phyloP scores from a whole-genome alignment of 139 green algal species.

The Chlorella sp. region DNA sequence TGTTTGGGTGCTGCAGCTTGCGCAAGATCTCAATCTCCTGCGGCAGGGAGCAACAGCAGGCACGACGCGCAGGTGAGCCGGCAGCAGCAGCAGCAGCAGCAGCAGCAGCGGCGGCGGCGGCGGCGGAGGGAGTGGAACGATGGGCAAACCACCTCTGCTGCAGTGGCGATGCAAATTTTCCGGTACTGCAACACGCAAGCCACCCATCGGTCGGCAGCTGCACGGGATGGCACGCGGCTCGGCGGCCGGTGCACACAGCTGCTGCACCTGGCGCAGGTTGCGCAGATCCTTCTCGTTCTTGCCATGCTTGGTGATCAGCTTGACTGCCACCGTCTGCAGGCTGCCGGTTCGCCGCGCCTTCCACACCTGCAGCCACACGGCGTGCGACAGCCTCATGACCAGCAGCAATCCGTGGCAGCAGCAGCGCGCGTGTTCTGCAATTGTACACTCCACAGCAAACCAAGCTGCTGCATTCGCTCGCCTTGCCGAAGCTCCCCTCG shows the following conservation, averaged over 20 bases:
- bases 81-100: not conserved
- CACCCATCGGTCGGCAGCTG: no score
- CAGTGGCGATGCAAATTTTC: no score
- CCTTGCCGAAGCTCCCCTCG: slow-evolving; percentile 97
- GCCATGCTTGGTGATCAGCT: slow-evolving; percentile 98
- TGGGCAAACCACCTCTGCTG: no score
- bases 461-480: slow-evolving; percentile 19
- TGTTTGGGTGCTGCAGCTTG: slow-evolving; percentile 85
- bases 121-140: no score
- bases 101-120: no score
- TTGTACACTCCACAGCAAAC: no score
- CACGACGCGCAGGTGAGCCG: slow-evolving; percentile 36
- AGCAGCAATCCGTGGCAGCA: not conserved
- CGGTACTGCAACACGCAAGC: no score
- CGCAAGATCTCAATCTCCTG: slow-evolving; percentile 93
- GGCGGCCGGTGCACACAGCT: no score
- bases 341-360: slow-evolving; percentile 91
- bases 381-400: not conserved
- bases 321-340: slow-evolving; percentile 96
- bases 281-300: slow-evolving; percentile 94
- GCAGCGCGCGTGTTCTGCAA: not conserved
- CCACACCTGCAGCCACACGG: slow-evolving; percentile 81
- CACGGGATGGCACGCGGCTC: no score
- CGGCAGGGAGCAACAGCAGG: no score
- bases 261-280: slow-evolving; percentile 85